These are phyloP conservation scores for Candida mattraensis DNA, from an alignment of 805 yeast species.

Conservation along the genomic window DNA sequence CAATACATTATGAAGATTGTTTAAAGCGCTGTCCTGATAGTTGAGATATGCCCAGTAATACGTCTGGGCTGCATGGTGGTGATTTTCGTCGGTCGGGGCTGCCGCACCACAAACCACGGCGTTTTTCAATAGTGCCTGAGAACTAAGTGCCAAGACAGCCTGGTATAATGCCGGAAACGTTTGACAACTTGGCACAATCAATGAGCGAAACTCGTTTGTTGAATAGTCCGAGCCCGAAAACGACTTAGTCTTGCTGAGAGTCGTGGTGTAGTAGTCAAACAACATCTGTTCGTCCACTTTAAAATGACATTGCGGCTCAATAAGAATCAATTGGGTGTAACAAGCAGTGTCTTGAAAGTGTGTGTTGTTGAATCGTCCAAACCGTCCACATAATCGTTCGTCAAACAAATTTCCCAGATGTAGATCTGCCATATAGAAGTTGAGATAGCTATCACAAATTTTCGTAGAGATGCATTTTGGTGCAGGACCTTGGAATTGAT, in stretches of 20 bases:
- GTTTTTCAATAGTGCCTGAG: slow-evolving; percentile 26
- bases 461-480: too few species aligned
- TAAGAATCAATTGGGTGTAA: too few species aligned
- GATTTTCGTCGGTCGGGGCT: slow-evolving; percentile 3
- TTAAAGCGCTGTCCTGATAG: slow-evolving; percentile 33
- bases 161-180: slow-evolving; percentile 26
- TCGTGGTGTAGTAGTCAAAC: slow-evolving; percentile 26
- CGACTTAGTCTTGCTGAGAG: slow-evolving; percentile 25
- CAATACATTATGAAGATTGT: slow-evolving; percentile 27
- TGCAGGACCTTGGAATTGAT: too few species aligned
- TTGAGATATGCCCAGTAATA: slow-evolving; percentile 16
- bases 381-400: too few species aligned
- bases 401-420: too few species aligned
- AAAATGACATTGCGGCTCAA: too few species aligned
- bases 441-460: too few species aligned
- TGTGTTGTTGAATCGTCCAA: too few species aligned
- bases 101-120: too few species aligned
- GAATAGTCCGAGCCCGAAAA: slow-evolving; percentile 22
- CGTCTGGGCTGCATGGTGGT: slow-evolving; percentile 2
- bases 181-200: slow-evolving; percentile 29
- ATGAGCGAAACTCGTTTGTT: slow-evolving; percentile 30
- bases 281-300: slow-evolving; percentile 19
- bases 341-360: too few species aligned
- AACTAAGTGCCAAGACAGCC: slow-evolving; percentile 28
- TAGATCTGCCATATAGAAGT: too few species aligned